A percentile compares a stretch with the other conserved stretches of the same genome.
phyloP scores from a whole-genome alignment of 306 rosid species.

The Cicer yamashitae region DNA sequence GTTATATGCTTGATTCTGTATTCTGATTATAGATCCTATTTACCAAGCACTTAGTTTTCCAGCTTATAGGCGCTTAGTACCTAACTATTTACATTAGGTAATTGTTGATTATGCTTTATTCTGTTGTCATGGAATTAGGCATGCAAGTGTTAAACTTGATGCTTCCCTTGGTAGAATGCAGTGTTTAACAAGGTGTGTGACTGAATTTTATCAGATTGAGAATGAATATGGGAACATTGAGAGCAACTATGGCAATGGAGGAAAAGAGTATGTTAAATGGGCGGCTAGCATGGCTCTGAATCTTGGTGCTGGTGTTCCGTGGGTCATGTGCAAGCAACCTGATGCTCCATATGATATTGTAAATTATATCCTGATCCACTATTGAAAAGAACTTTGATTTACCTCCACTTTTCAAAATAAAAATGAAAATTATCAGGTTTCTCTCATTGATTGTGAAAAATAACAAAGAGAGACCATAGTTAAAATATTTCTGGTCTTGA shows the following conservation, averaged over 20 bases:
- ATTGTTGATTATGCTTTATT: slow-evolving; percentile 31
- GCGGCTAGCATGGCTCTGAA: slow-evolving; percentile 89
- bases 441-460: slow-evolving; percentile 28
- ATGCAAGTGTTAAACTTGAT: slow-evolving; percentile 29
- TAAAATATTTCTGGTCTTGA: slow-evolving; percentile 15
- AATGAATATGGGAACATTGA: slow-evolving; percentile 96
- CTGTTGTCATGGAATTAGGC: slow-evolving; percentile 32
- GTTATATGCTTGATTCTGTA: slow-evolving; percentile 1
- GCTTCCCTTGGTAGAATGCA: slow-evolving; percentile 32
- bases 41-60: slow-evolving; percentile 30
- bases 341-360: slow-evolving; percentile 90
- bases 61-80: slow-evolving; percentile 16
- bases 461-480: slow-evolving; percentile 1
- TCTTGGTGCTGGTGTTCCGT: slow-evolving; percentile 95
- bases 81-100: slow-evolving; percentile 24
- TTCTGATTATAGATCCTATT: slow-evolving; percentile 15
- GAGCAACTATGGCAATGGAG: slow-evolving; percentile 70
- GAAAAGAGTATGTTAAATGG: slow-evolving; percentile 91
- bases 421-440: slow-evolving; percentile 23
- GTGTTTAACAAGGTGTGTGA: slow-evolving; percentile 43
- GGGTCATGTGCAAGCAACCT: slow-evolving; percentile 97
- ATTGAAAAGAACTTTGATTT: slow-evolving; percentile 35
- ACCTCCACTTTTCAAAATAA: slow-evolving; percentile 33
- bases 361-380: slow-evolving; percentile 46
- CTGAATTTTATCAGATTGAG: slow-evolving; percentile 77